A percentile compares a stretch with the other conserved stretches of the same genome.
Conservation (phyloP, 2,329 filamentous ascomycete species). For the Epichloe coenophiala region DNA sequence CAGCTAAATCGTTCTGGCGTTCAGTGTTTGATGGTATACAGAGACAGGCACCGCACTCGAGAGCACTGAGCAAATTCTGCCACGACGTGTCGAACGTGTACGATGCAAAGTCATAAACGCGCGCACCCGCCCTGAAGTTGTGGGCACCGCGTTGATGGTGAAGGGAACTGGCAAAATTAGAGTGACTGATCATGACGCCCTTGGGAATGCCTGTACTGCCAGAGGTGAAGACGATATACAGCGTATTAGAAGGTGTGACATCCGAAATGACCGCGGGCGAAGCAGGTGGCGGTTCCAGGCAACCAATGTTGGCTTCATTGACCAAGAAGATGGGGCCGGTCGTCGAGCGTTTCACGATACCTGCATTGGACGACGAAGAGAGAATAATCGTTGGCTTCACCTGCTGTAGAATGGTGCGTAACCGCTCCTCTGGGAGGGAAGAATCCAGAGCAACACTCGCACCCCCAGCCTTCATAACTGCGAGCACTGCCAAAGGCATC, state of each 20-base stretch:
- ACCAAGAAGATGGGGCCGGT: background rate
- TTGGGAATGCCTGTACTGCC: slow-evolving; percentile 12
- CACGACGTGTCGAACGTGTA: slow-evolving; percentile 6
- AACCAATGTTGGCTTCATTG: background rate
- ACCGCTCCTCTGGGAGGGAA: slow-evolving; percentile 9
- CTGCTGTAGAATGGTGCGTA: slow-evolving; percentile 7
- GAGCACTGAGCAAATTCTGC: slow-evolving; percentile 2
- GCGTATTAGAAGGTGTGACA: background rate
- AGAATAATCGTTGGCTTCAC: slow-evolving; percentile 3
- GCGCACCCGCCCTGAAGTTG: background rate
- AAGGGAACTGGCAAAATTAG: slow-evolving; percentile 1
- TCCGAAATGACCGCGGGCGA: background rate
- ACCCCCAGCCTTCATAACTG: slow-evolving; percentile 15
- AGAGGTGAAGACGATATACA: slow-evolving; percentile 8
- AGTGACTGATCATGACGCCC: slow-evolving; percentile 9
- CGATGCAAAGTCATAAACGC: slow-evolving; percentile 6
- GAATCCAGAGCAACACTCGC: slow-evolving; percentile 15
- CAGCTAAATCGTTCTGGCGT: background rate
- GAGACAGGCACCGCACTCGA: slow-evolving; percentile 5
- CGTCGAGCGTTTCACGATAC: background rate
- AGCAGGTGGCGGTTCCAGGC: background rate
- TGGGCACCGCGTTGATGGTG: background rate
- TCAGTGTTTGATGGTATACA: slow-evolving; percentile 2
- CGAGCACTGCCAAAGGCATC: slow-evolving; percentile 13
- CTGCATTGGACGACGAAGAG: background rate